A percentile compares a stretch with the other conserved stretches of the same genome.
These are phyloP conservation scores for Arthrobotrys iridis DNA, from an alignment of 2,329 filamentous ascomycete genomes.

Conservation along the genomic window DNA sequence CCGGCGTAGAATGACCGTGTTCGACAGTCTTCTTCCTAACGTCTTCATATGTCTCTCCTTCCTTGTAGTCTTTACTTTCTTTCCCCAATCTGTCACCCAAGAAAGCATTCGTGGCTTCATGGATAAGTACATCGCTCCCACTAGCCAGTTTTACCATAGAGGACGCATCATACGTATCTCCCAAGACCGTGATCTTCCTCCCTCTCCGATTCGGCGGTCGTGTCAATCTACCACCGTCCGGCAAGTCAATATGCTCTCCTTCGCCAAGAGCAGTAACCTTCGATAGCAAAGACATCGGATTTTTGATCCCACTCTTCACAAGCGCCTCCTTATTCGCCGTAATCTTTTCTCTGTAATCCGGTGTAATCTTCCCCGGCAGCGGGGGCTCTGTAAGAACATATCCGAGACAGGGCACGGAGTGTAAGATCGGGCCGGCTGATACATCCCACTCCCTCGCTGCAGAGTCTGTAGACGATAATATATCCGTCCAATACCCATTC, in stretches of 20 bases:
- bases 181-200: slow-evolving; percentile 57
- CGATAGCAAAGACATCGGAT: slow-evolving; percentile 55
- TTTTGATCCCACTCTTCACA: slow-evolving; percentile 46
- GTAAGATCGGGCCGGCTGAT: slow-evolving; percentile 55
- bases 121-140: slow-evolving; percentile 56
- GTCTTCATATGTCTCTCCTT: slow-evolving; percentile 50
- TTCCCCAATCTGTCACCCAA: slow-evolving; percentile 31
- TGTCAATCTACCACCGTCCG: slow-evolving; percentile 53
- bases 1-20: slow-evolving; percentile 57
- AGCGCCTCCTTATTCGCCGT: slow-evolving; percentile 49
- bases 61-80: slow-evolving; percentile 50
- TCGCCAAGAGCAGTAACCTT: slow-evolving; percentile 25
- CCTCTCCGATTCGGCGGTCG: slow-evolving; percentile 46
- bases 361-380: slow-evolving; percentile 55
- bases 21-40: slow-evolving; percentile 54
- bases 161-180: slow-evolving; percentile 56
- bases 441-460: slow-evolving; percentile 48
- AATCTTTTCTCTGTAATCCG: slow-evolving; percentile 54
- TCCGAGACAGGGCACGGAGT: slow-evolving; percentile 56
- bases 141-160: slow-evolving; percentile 51
- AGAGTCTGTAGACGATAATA: slow-evolving; percentile 28
- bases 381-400: slow-evolving; percentile 56
- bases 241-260: slow-evolving; percentile 53
- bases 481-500: slow-evolving; percentile 53
- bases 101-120: slow-evolving; percentile 58